Conservation (phyloP, 176 grass and related monocot species). For the Pharus latifolius region DNA sequence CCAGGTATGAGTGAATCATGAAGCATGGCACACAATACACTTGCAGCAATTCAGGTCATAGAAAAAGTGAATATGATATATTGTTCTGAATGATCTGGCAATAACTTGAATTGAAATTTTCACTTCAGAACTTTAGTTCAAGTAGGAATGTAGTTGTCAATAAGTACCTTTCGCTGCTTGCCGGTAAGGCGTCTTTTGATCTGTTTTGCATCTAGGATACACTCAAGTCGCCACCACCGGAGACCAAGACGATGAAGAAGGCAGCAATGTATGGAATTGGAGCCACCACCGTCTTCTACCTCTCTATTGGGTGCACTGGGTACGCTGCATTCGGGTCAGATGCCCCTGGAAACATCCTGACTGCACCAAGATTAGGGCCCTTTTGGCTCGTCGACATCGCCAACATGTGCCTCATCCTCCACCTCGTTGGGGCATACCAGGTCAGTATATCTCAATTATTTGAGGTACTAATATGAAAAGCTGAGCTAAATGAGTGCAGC, state of each 20-base stretch:
- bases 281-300: conserved; percentile 62
- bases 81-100: not conserved
- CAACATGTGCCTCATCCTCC: conserved; percentile 70
- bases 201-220: conserved; percentile 39
- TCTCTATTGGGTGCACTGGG: conserved; percentile 59
- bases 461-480: not conserved
- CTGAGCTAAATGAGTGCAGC: not conserved
- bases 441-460: conserved; percentile 10
- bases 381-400: conserved; percentile 68
- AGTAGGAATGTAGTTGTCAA: not conserved
- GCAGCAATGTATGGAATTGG: conserved; percentile 65
- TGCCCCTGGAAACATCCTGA: conserved; percentile 71
- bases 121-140: not conserved
- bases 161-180: not conserved
- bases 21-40: not conserved
- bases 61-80: too few species aligned
- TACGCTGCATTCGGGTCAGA: conserved; percentile 59
- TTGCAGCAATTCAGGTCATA: not conserved
- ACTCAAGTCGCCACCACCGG: conserved; percentile 53
- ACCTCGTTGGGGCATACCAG: conserved; percentile 79
- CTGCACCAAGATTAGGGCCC: conserved; percentile 41
- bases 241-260: conserved; percentile 77
- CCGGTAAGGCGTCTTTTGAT: not conserved
- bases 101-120: not conserved
- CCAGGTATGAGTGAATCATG: conserved; percentile 30